Evolutionary conservation across 352 stramenopile genomes (phyloP).

Genomic region (Aphanomyces stellatus): DNA sequence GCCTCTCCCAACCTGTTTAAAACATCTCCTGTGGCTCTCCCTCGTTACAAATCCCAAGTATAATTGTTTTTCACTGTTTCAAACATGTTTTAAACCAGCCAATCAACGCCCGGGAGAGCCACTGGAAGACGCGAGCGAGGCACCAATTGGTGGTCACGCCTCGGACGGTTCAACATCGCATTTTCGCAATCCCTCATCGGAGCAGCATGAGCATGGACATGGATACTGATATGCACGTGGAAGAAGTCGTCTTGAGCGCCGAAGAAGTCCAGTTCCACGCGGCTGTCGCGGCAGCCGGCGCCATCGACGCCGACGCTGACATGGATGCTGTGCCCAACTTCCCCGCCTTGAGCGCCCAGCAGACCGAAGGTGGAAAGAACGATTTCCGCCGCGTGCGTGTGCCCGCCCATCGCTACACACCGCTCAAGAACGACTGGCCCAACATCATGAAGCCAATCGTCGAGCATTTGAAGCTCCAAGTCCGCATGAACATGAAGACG

Average conservation of each 20-base stretch:
- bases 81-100: not conserved
- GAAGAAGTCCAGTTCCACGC: slow-evolving; percentile 41
- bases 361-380: slow-evolving; percentile 77
- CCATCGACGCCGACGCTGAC: slow-evolving; percentile 34
- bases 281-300: slow-evolving; percentile 49
- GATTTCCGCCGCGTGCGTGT: slow-evolving; percentile 96
- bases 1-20: not conserved
- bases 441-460: slow-evolving; percentile 98
- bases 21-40: not conserved
- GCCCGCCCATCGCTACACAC: slow-evolving; percentile 95
- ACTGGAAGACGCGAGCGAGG: not conserved
- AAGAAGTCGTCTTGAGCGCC: slow-evolving; percentile 27
- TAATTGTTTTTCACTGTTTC: not conserved
- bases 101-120: not conserved
- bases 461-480: slow-evolving; percentile 96
- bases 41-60: not conserved
- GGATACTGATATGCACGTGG: slow-evolving; percentile 14
- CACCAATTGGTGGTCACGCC: not conserved
- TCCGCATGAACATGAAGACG: slow-evolving; percentile 99
- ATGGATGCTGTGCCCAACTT: slow-evolving; percentile 49
- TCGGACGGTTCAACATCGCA: not conserved
- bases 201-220: not conserved
- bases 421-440: slow-evolving; percentile 98
- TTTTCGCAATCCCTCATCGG: not conserved
- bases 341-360: slow-evolving; percentile 67